Percentiles rank a stretch among this genome's conserved stretches.
phyloP scores from a whole-genome alignment of 148 eudicot genomes.

The Rhododendron kiyosumense region DNA sequence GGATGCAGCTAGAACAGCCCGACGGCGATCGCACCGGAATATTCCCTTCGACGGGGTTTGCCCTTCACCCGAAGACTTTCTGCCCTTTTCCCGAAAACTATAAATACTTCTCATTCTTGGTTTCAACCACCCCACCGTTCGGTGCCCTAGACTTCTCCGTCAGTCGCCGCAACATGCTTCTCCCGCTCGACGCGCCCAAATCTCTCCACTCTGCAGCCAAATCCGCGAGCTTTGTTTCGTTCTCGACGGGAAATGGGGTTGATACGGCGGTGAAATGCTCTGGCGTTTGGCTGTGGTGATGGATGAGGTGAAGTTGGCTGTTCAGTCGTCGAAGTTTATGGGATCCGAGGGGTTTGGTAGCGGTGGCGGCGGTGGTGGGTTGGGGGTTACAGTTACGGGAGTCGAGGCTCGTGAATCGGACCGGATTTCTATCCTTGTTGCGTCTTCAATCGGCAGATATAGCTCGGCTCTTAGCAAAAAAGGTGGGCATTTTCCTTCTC shows the following conservation, averaged over 20 bases:
- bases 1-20: not conserved
- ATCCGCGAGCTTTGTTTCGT: not conserved
- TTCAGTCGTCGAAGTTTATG: conserved; percentile 48
- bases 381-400: conserved; percentile 16
- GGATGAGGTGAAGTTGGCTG: conserved; percentile 37
- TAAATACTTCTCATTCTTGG: conserved; percentile 50
- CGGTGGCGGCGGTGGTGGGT: conserved; percentile 32
- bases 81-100: conserved; percentile 87
- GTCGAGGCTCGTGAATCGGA: conserved; percentile 30
- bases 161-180: conserved; percentile 24
- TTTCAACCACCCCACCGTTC: conserved; percentile 21
- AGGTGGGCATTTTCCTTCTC: conserved; percentile 26
- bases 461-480: conserved; percentile 19
- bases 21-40: conserved; percentile 36
- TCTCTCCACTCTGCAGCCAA: conserved; percentile 9
- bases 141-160: conserved; percentile 56
- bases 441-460: conserved; percentile 24
- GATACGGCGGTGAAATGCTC: conserved; percentile 7
- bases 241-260: not conserved
- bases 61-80: conserved; percentile 8
- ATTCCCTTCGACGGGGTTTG: conserved; percentile 29
- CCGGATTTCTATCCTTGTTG: conserved; percentile 22
- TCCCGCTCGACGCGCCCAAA: conserved; percentile 12
- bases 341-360: conserved; percentile 48
- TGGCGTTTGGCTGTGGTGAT: conserved; percentile 24